Conservation (phyloP, 2,329 filamentous ascomycete species). For the Pochonia chlamydosporia region DNA sequence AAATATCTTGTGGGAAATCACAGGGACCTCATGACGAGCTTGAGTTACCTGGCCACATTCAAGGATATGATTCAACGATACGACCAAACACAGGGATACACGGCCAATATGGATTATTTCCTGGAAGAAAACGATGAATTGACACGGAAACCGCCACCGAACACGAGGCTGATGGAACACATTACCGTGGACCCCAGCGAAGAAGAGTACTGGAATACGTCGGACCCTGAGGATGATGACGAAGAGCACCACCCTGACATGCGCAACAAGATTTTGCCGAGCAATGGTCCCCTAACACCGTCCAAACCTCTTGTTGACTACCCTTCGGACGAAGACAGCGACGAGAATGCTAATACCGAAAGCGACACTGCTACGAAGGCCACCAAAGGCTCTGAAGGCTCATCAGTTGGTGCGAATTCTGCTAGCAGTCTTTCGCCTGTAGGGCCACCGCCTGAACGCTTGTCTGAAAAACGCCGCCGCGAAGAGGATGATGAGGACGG, state of each 20-base stretch:
- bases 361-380: slow-evolving; percentile 20
- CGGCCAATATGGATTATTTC: slow-evolving; percentile 62
- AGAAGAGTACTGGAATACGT: slow-evolving; percentile 90
- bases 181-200: slow-evolving; percentile 68
- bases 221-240: slow-evolving; percentile 78
- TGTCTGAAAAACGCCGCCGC: slow-evolving; percentile 83
- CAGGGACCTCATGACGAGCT: slow-evolving; percentile 66
- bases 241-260: slow-evolving; percentile 25
- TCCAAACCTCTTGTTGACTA: slow-evolving; percentile 84
- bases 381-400: slow-evolving; percentile 25
- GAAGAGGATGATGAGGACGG: slow-evolving; percentile 90
- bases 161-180: slow-evolving; percentile 66
- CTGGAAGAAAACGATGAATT: slow-evolving; percentile 62
- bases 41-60: slow-evolving; percentile 85
- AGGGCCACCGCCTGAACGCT: slow-evolving; percentile 63
- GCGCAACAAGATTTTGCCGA: slow-evolving; percentile 27
- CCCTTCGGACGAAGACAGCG: slow-evolving; percentile 78
- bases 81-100: slow-evolving; percentile 70
- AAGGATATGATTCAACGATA: slow-evolving; percentile 68
- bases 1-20: slow-evolving; percentile 81
- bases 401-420: slow-evolving; percentile 23
- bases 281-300: slow-evolving; percentile 59
- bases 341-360: slow-evolving; percentile 52
- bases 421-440: slow-evolving; percentile 10
- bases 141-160: slow-evolving; percentile 34